Percentiles rank a stretch among this genome's conserved stretches.
Conservation (phyloP, 2,329 filamentous ascomycete species). For the Hypoxylon sp. region DNA sequence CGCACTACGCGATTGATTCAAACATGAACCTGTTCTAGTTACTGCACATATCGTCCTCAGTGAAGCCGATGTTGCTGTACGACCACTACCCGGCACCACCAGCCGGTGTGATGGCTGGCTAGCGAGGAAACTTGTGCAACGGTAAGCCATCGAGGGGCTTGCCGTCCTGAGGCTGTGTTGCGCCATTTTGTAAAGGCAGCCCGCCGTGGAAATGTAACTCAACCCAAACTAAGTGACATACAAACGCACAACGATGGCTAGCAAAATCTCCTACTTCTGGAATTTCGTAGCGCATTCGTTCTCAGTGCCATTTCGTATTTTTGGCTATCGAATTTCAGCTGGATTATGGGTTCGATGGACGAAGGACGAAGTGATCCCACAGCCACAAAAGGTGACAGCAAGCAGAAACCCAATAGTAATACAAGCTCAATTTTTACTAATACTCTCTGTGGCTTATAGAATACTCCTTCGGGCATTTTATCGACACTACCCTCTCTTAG, state of each 20-base stretch:
- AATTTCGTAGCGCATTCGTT: background rate
- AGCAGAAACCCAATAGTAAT: background rate
- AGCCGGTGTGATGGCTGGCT: background rate
- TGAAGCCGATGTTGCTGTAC: background rate
- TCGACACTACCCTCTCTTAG: background rate
- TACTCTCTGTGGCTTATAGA: background rate
- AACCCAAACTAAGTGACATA: background rate
- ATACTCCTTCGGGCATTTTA: background rate
- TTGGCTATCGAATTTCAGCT: background rate
- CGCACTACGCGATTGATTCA: background rate
- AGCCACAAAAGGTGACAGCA: background rate
- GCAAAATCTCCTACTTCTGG: constrained; percentile 2
- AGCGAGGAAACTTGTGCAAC: background rate
- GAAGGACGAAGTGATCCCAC: constrained; percentile 1
- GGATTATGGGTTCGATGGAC: constrained; percentile 6
- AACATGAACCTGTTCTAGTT: background rate
- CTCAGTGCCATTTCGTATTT: background rate
- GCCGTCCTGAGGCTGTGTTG: background rate
- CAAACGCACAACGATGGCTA: background rate
- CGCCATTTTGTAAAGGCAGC: background rate
- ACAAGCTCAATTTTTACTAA: background rate
- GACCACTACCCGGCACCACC: background rate
- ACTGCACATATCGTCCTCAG: background rate
- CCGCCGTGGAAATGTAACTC: background rate
- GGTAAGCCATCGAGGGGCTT: background rate